These are phyloP conservation scores for Aegilops bicornis DNA, from an alignment of 176 grass and related monocot genomes.

Conservation along the genomic window DNA sequence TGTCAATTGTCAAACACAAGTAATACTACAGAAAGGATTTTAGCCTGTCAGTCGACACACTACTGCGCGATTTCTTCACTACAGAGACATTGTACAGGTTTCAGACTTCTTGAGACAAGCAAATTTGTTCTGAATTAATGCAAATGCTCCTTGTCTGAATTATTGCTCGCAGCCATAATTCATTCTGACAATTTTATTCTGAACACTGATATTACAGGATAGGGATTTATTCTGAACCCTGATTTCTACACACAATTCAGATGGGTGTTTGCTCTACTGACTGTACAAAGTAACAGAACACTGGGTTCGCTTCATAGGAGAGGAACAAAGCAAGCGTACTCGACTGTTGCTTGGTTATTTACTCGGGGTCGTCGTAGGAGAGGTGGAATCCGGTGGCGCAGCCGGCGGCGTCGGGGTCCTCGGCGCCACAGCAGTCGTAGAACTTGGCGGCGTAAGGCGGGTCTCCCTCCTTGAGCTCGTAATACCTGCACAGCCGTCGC, in stretches of 20 bases:
- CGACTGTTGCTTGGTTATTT: accelerated
- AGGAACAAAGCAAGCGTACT: not conserved
- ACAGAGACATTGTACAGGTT: no score
- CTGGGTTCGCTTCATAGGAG: not conserved
- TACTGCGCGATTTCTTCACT: not conserved
- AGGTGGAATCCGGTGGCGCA: slow-evolving; percentile 64
- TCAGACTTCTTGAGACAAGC: no score
- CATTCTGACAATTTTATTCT: no score
- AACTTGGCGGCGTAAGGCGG: slow-evolving; percentile 85
- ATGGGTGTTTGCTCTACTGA: not conserved
- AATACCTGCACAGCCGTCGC: slow-evolving; percentile 45
- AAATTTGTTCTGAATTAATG: no score
- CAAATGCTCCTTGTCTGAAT: no score
- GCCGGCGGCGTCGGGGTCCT: slow-evolving; percentile 71
- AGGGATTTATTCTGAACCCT: not conserved
- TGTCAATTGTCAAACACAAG: no score
- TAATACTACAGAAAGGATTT: no score
- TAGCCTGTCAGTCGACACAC: no score
- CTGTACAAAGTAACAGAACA: not conserved
- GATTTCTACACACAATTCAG: not conserved
- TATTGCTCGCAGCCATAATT: no score
- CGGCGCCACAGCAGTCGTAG: slow-evolving; percentile 90
- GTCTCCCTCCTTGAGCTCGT: slow-evolving; percentile 69
- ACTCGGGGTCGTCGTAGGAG: slow-evolving; percentile 63
- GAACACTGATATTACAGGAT: no score